Evolutionary conservation across 305 asterid genomes (phyloP), one percentile per base, ranked within the genome.

Genomic region (Petunia hybrid): DNA sequence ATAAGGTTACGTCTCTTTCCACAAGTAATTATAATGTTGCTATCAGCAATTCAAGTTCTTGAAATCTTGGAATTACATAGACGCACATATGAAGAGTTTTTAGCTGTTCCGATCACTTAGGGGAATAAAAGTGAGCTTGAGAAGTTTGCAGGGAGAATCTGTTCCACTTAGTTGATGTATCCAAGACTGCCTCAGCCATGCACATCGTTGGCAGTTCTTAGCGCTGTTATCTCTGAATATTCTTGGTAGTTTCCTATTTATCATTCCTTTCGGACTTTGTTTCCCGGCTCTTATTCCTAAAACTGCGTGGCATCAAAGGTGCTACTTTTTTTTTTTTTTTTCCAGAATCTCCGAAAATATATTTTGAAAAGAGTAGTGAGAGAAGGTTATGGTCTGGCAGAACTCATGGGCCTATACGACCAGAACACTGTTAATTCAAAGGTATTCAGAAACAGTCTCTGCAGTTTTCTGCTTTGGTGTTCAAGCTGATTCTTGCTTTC

Each of bases 81-180:
- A 80, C 87, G 97, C 41, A 92, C 93, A 83, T 91, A 94, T 80
- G 97, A 95, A 86, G 98, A 94, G 78, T 94, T 90, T 86, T 82
- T 92, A 90, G 97, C 97, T 63, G 94, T 91, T 83, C 94, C 98
- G 1, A 89, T 94, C 83, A 91, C 86, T 63, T 93, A 93, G 90
- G 99, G 98, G 43, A 87, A 92, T 83, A 94, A 94, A 83, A 87
- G 94, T 69, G 98, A 92, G 89, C 97, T 89, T 39, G 93, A 96
- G 89, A 96, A 96, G 90, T 96, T 96, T 85, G 95, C 98, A 85
- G 99, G 98, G 84, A 98, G 97, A 57, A 97, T 94, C 69, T 94
- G 93, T 85, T 92, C 97, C 5, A 93, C 97, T 22, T 93, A 80
- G 94, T 94, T 80, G 98, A 94, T 97, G 98, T 93, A 53, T 82